phyloP scores from a whole-genome alignment of 805 yeast species.

The Candida wancherniae region DNA sequence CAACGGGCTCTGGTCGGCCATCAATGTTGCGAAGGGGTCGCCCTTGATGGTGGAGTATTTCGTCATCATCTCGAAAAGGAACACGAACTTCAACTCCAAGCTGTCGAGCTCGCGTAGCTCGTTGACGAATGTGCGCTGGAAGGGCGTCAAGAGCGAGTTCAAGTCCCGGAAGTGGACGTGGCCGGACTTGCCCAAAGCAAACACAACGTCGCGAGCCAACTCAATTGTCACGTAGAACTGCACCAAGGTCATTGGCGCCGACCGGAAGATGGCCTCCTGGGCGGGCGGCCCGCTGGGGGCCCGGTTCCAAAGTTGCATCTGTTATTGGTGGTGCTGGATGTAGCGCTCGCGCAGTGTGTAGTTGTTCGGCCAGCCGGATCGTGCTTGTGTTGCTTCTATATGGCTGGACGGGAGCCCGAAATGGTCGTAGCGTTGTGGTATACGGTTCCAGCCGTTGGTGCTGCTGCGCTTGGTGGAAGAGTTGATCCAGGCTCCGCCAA shows the following conservation, averaged over 20 bases:
- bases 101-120: conserved; percentile 38
- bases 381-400: too few relatives aligned
- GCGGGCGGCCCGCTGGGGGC: conserved; percentile 3
- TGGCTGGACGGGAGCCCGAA: too few relatives aligned
- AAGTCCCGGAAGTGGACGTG: conserved; percentile 46
- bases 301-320: conserved; percentile 7
- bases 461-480: too few relatives aligned
- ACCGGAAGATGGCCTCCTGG: conserved; percentile 39
- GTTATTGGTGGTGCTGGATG: background rate
- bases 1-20: conserved; percentile 47
- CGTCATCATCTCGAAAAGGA: conserved; percentile 24
- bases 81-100: conserved; percentile 27
- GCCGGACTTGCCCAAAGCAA: conserved; percentile 34
- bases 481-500: too few relatives aligned
- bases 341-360: too few relatives aligned
- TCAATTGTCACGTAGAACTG: conserved; percentile 46
- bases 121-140: conserved; percentile 41
- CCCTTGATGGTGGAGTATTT: conserved; percentile 25
- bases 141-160: conserved; percentile 40
- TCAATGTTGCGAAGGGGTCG: conserved; percentile 22
- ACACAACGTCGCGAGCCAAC: conserved; percentile 39
- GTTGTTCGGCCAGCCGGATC: background rate
- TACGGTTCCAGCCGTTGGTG: too few relatives aligned
- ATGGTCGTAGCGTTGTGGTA: too few relatives aligned
- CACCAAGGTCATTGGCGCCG: conserved; percentile 47